Evolutionary conservation across 192 early-diverging fungal genomes (phyloP), one percentile per base, ranked within the genome.

Genomic region (Haplosporangium gracile): DNA sequence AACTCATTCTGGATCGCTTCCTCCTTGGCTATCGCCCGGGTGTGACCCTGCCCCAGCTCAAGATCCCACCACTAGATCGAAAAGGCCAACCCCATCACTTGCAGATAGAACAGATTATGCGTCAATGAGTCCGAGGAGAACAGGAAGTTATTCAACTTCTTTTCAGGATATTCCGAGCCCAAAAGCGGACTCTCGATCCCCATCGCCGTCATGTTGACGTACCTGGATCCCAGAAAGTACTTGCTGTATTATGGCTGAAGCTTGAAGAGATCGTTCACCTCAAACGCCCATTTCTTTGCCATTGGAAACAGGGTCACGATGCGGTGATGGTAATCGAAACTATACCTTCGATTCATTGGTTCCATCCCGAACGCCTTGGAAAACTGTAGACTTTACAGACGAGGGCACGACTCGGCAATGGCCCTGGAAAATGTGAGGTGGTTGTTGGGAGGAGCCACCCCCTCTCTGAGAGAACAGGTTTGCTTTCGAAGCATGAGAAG

Each of bases 331-430:
- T 63, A 63, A 4, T 63, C 57, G 57, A 63, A 3, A 26, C n/a
- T 7, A 26, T 63, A 29, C n/a, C n/a, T 26, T 10, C 57, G 57
- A 26, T 63, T 63, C 9, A 1, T 29, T 26, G 57, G 57, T 29
- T 63, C 57, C 57, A 29, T 26, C 57, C 10, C 57, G 26, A 63
- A 63, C 57, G 57, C 57, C n/a, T 63, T 63, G 57, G 57, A 63
- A 2, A 63, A 63, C 26, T 63, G 57, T 7, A 63, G 26, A 29
- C 57, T 63, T 63, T 63, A 5, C 8, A 63, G 57, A 26, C 9
- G 57, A 29, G 57, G 57, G 26, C 57, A 63, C n/a, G 57, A 63
- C 57, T 63, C 57, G 57, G 57, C n/a, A 63, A 63, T 63, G n/a
- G 57, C 6, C 26, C 10, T 8, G 57, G 32, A 63, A 11, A 63